phyloP scores from a whole-genome alignment of 768 basidiomycete genomes.

The Lactarius trivialis region DNA sequence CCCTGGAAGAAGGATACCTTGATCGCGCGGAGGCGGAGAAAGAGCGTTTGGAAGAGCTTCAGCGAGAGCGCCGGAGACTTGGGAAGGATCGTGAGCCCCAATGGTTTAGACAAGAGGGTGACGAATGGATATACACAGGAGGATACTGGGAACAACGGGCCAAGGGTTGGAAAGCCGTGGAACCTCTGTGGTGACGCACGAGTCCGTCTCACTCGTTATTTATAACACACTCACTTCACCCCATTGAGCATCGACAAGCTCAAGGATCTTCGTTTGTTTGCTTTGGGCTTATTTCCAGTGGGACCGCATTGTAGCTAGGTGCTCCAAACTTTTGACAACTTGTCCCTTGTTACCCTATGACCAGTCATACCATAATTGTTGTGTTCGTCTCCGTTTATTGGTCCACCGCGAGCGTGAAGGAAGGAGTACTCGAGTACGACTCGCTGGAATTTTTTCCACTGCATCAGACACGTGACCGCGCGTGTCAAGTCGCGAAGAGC shows the following conservation, averaged over 20 bases:
- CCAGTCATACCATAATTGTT: no score
- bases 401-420: no score
- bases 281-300: no score
- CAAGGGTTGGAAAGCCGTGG: constrained; percentile 54
- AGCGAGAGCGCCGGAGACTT: constrained; percentile 60
- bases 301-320: no score
- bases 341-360: no score
- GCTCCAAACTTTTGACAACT: no score
- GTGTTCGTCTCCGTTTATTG: no score
- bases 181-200: constrained; percentile 55
- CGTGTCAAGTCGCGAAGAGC: background rate
- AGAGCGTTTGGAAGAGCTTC: constrained; percentile 62
- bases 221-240: background rate
- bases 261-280: no score
- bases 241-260: no score
- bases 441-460: no score
- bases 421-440: no score
- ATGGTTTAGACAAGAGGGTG: constrained; percentile 68
- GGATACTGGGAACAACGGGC: constrained; percentile 79
- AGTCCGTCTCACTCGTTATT: background rate
- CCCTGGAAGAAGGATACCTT: constrained; percentile 70
- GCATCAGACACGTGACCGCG: background rate
- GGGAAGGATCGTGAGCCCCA: constrained; percentile 55
- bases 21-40: constrained; percentile 71
- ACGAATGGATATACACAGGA: constrained; percentile 71